These are phyloP conservation scores for Ceratobasidium sp. DNA, from an alignment of 1,284 basidiomycete genomes.

Conservation along the genomic window DNA sequence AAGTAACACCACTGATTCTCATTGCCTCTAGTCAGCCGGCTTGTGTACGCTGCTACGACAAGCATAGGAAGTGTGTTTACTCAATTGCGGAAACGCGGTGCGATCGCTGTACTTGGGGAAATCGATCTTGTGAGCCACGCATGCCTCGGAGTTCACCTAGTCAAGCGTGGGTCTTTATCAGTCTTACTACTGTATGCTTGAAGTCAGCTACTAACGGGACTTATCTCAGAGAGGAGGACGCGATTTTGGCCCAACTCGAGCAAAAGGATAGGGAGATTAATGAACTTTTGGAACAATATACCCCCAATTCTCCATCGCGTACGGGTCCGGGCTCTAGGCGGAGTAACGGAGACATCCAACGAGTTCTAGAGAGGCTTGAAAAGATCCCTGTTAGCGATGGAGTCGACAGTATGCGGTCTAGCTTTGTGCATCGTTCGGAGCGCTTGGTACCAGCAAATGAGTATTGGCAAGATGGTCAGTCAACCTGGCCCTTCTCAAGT, in stretches of 20 bases:
- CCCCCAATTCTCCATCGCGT: not conserved
- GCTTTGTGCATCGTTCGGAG: constrained; percentile 9
- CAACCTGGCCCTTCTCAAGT: not conserved
- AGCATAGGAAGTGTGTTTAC: constrained; percentile 7
- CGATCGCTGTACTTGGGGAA: constrained; percentile 9
- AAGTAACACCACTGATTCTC: not conserved
- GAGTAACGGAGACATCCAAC: constrained; percentile 12
- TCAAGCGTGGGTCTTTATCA: not conserved
- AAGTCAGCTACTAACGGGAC: not conserved
- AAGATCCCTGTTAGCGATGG: not conserved
- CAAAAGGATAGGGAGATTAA: constrained; percentile 14
- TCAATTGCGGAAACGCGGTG: constrained; percentile 15
- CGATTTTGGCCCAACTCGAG: not conserved
- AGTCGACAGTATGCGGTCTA: constrained; percentile 1
- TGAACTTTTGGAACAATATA: constrained; percentile 13
- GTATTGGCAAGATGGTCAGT: constrained; percentile 36
- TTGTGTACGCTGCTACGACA: not conserved
- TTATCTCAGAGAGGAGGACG: not conserved
- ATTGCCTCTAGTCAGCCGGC: not conserved
- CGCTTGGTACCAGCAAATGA: not conserved
- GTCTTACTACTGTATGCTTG: not conserved
- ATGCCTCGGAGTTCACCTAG: not conserved
- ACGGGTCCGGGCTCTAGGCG: not conserved
- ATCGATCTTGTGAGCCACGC: not conserved
- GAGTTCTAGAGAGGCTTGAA: constrained; percentile 14